Evolutionary conservation across 2,329 filamentous ascomycete species (phyloP).

Genomic region (Venturia aucupariae): DNA sequence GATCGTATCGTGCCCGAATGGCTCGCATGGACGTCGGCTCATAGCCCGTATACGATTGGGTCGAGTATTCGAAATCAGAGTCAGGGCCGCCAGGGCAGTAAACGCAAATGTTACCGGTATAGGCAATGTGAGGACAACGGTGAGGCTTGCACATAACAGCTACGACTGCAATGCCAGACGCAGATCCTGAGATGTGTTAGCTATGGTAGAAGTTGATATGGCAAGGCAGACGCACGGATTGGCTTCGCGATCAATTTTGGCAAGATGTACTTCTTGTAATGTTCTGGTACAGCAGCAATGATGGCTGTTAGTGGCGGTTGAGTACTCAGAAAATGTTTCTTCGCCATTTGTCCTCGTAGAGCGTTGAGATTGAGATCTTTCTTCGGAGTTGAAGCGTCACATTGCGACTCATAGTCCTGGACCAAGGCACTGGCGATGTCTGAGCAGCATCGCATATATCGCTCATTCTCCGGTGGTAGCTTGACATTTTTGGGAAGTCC

Average conservation of each 20-base stretch:
- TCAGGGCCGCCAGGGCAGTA: constrained; percentile 97
- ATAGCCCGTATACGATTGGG: constrained; percentile 96
- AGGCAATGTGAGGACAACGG: constrained; percentile 93
- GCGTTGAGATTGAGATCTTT: constrained; percentile 91
- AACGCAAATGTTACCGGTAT: constrained; percentile 97
- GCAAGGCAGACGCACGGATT: constrained; percentile 50
- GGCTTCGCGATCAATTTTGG: constrained; percentile 96
- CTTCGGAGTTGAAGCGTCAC: constrained; percentile 60
- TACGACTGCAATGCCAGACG: constrained; percentile 93
- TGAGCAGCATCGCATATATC: constrained; percentile 71
- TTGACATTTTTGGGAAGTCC: constrained; percentile 60
- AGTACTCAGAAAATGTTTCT: constrained; percentile 81
- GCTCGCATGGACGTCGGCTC: constrained; percentile 98
- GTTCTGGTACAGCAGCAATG: constrained; percentile 96
- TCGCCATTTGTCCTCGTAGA: constrained; percentile 75
- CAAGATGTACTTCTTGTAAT: constrained; percentile 98
- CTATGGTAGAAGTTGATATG: neutral
- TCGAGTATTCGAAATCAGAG: constrained; percentile 98
- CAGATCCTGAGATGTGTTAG: constrained; percentile 53
- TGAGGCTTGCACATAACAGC: constrained; percentile 99
- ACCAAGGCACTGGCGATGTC: constrained; percentile 92
- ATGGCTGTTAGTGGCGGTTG: constrained; percentile 93
- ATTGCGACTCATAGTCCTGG: constrained; percentile 79
- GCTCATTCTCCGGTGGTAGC: constrained; percentile 80
- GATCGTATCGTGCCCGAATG: constrained; percentile 92